These are phyloP conservation scores for Solanum commersonii DNA, from an alignment of 257 asterid genomes.

Conservation along the genomic window DNA sequence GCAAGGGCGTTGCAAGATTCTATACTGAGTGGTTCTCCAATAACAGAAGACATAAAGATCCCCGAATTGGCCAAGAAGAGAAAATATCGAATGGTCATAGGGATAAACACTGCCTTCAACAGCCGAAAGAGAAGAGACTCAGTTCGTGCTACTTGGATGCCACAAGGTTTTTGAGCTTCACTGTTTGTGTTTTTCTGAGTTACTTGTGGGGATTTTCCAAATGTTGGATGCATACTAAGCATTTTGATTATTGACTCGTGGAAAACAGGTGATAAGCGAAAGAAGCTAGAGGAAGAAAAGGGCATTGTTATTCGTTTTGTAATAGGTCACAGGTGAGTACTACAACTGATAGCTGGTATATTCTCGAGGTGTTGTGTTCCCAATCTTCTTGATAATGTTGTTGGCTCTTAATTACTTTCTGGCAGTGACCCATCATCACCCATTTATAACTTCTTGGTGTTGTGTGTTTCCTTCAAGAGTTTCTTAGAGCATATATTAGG, in stretches of 20 bases:
- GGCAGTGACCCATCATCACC: not conserved
- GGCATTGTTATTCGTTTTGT: slow-evolving; percentile 48
- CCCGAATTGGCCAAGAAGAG: slow-evolving; percentile 57
- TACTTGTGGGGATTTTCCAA: not conserved
- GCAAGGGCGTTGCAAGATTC: slow-evolving; percentile 90
- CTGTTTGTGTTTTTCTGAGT: not conserved
- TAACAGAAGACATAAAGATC: slow-evolving; percentile 56
- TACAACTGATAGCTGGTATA: not conserved
- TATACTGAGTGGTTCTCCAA: slow-evolving; percentile 69
- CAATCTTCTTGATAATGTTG: not conserved
- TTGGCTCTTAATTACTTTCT: not conserved
- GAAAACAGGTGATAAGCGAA: slow-evolving; percentile 37
- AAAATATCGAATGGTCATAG: slow-evolving; percentile 74
- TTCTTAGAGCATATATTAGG: not conserved
- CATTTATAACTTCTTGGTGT: not conserved
- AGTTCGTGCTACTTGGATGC: slow-evolving; percentile 90
- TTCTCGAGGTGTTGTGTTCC: not conserved
- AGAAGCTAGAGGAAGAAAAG: slow-evolving; percentile 57
- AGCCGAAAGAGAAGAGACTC: slow-evolving; percentile 92
- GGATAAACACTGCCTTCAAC: slow-evolving; percentile 81
- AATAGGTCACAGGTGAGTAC: slow-evolving; percentile 50
- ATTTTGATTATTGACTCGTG: slow-evolving; percentile 5
- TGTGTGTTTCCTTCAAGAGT: not conserved
- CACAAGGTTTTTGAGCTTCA: slow-evolving; percentile 45
- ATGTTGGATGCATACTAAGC: not conserved